A percentile compares a stretch with the other conserved stretches of the same genome.
Conservation (phyloP, 805 yeast genomes). For the Candida incommunis region DNA sequence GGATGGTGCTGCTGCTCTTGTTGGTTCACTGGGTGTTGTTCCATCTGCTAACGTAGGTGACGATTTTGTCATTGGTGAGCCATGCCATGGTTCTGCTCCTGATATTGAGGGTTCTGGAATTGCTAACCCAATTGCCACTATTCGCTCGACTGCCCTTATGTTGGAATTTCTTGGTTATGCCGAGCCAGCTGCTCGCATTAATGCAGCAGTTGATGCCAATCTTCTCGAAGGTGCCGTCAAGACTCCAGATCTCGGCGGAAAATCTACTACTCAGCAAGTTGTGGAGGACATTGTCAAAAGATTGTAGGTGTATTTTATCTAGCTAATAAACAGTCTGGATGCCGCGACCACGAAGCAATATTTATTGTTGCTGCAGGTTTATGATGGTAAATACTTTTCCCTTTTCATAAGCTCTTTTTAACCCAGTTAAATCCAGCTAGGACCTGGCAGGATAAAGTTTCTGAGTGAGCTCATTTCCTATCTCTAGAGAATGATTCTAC, state of each 20-base stretch:
- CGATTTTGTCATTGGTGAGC: slow-evolving; percentile 93
- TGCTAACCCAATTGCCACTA: slow-evolving; percentile 88
- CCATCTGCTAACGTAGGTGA: slow-evolving; percentile 98
- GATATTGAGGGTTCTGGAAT: slow-evolving; percentile 94
- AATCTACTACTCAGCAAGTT: slow-evolving; percentile 74
- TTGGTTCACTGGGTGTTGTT: slow-evolving; percentile 94
- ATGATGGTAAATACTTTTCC: too few relatives aligned
- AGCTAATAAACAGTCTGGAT: too few relatives aligned
- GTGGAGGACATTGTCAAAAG: slow-evolving; percentile 62
- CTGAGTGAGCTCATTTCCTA: too few relatives aligned
- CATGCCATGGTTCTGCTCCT: slow-evolving; percentile 98
- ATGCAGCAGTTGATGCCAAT: slow-evolving; percentile 90
- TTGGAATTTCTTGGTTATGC: slow-evolving; percentile 90
- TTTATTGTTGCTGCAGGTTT: too few relatives aligned
- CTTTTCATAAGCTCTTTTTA: slow-evolving; percentile 1
- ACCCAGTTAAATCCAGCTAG: too few relatives aligned
- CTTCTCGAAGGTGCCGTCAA: slow-evolving; percentile 60
- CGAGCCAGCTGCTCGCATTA: slow-evolving; percentile 81
- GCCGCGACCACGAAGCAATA: too few relatives aligned
- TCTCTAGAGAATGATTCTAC: too few relatives aligned
- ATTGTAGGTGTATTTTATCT: slow-evolving; percentile 18
- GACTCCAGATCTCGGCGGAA: slow-evolving; percentile 96
- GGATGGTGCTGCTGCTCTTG: slow-evolving; percentile 97
- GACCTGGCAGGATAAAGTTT: too few relatives aligned
- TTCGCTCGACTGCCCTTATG: slow-evolving; percentile 94